These are phyloP conservation scores for Filobasidium uniguttulatum DNA, from an alignment of 1,284 basidiomycete genomes.

Conservation along the genomic window DNA sequence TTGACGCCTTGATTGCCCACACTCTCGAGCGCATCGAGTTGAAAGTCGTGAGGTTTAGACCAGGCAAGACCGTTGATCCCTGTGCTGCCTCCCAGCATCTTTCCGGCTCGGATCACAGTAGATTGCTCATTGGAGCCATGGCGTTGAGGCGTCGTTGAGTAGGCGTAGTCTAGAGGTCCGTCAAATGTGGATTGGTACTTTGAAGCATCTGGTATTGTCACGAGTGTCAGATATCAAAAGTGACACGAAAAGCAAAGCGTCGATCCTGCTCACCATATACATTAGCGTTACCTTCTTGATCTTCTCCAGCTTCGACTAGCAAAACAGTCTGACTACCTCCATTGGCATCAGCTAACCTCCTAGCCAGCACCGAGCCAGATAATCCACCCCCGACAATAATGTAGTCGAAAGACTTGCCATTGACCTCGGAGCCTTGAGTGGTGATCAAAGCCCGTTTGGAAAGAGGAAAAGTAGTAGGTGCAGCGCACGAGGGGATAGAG, in stretches of 20 bases:
- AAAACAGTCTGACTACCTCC: constrained; percentile 30
- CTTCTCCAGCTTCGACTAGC: constrained; percentile 27
- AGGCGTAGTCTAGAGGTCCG: constrained; percentile 28
- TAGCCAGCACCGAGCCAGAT: constrained; percentile 49
- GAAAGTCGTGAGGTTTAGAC: constrained; percentile 28
- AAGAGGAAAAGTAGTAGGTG: not conserved
- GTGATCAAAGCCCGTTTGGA: not conserved
- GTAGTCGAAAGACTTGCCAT: constrained; percentile 45
- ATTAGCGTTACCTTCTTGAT: constrained; percentile 20
- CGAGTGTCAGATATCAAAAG: not conserved
- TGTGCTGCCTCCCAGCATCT: constrained; percentile 29
- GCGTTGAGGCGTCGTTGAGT: constrained; percentile 24
- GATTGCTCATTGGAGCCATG: constrained; percentile 18
- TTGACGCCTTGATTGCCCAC: constrained; percentile 28
- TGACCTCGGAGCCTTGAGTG: not conserved
- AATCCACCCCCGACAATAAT: constrained; percentile 54
- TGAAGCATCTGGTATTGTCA: not conserved
- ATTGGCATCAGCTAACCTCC: constrained; percentile 44
- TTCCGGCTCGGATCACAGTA: constrained; percentile 18
- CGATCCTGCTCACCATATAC: constrained; percentile 21
- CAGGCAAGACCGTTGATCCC: constrained; percentile 35
- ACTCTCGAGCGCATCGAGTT: constrained; percentile 25
- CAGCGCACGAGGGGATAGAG: no score
- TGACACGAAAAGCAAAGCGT: not conserved
- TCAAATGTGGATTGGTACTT: constrained; percentile 13